Evolutionary conservation across 2,329 filamentous ascomycete species (phyloP).

Genomic region (Periconia macrospinosa): DNA sequence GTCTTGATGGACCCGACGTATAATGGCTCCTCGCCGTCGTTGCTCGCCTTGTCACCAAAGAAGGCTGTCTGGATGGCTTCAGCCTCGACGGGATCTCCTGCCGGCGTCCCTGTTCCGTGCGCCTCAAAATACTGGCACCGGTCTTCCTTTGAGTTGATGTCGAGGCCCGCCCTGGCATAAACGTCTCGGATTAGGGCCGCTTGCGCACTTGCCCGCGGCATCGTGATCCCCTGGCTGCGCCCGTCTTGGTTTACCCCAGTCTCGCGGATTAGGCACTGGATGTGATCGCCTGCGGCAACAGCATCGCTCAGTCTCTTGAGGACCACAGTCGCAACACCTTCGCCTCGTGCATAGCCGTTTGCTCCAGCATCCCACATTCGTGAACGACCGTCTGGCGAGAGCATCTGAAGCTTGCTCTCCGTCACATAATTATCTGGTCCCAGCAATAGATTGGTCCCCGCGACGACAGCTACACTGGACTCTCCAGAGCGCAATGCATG

Average conservation of each 20-base stretch:
- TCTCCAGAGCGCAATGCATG: conserved; percentile 13
- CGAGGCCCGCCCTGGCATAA: background rate
- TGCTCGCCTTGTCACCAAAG: background rate
- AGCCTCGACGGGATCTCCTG: conserved; percentile 43
- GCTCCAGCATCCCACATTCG: conserved; percentile 35
- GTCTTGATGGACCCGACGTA: conserved; percentile 24
- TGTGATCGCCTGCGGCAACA: conserved; percentile 46
- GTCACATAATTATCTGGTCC: conserved; percentile 19
- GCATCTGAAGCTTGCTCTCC: conserved; percentile 32
- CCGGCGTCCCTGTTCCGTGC: conserved; percentile 48
- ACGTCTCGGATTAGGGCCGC: too few relatives aligned
- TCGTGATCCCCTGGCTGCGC: conserved; percentile 28
- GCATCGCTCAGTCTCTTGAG: conserved; percentile 14
- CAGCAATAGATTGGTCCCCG: conserved; percentile 24
- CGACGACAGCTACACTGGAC: conserved; percentile 12
- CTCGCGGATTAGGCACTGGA: conserved; percentile 20
- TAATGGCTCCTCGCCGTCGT: background rate
- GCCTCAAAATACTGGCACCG: conserved; percentile 10
- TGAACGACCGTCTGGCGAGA: conserved; percentile 29
- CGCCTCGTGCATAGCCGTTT: conserved; percentile 25
- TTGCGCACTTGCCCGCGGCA: background rate
- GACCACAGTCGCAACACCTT: conserved; percentile 24
- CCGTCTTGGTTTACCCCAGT: conserved; percentile 14
- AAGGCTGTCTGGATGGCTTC: conserved; percentile 17
- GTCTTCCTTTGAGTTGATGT: background rate